phyloP scores from a whole-genome alignment of 1,284 basidiomycete genomes.

The Paramarasmius palmivorus region DNA sequence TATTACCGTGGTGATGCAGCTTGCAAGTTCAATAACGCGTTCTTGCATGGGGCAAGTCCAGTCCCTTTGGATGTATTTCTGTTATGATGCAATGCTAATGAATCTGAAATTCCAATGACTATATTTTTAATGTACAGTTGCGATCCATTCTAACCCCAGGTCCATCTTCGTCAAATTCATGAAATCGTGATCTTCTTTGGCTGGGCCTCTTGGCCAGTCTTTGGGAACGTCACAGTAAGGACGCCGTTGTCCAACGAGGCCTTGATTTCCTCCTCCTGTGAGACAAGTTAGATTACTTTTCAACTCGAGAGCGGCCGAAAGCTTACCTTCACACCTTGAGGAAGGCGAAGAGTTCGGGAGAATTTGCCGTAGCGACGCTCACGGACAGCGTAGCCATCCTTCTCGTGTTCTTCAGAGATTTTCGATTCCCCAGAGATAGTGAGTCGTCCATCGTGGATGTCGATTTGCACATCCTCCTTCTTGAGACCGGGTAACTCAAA shows the following conservation, averaged over 20 bases:
- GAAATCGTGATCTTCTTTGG: neutral
- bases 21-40: too few relatives aligned
- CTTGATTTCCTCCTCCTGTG: neutral
- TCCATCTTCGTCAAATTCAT: too few relatives aligned
- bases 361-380: neutral
- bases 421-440: conserved; percentile 1
- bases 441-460: neutral
- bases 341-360: neutral
- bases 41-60: too few relatives aligned
- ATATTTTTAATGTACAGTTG: too few relatives aligned
- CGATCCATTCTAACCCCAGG: too few relatives aligned
- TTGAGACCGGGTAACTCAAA: conserved; percentile 2
- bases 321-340: neutral
- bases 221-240: conserved; percentile 1
- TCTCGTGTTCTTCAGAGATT: conserved; percentile 1
- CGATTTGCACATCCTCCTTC: conserved; percentile 2
- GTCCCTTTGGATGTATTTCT: too few relatives aligned
- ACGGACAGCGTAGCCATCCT: neutral
- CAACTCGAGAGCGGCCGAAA: neutral
- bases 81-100: too few relatives aligned
- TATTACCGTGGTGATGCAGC: too few relatives aligned
- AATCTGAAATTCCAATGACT: too few relatives aligned
- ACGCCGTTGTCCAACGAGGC: conserved; percentile 1
- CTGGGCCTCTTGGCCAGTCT: neutral
- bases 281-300: neutral